A percentile compares a stretch with the other conserved stretches of the same genome.
Conservation (phyloP, 345 rosid genomes). For the Sisymbrium irio region DNA sequence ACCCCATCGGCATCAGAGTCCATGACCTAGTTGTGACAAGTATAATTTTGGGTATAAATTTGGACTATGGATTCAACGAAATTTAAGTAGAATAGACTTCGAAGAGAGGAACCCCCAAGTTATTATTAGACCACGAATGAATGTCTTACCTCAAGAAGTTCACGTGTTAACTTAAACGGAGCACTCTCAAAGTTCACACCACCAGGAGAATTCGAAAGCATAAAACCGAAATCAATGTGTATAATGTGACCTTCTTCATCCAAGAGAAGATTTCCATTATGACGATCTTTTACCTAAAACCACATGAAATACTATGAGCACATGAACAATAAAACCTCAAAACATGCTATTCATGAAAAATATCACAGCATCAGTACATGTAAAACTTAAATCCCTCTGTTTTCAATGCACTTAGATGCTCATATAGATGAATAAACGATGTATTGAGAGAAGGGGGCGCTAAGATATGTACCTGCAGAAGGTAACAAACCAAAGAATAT, state of each 20-base stretch:
- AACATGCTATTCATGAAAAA: not conserved
- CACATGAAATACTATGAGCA: slow-evolving; percentile 1
- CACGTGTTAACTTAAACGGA: slow-evolving; percentile 97
- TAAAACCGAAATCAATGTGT: slow-evolving; percentile 98
- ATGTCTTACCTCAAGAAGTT: slow-evolving; percentile 84
- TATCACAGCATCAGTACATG: not conserved
- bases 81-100: slow-evolving; percentile 4
- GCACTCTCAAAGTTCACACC: slow-evolving; percentile 99
- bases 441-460: not conserved
- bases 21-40: slow-evolving; percentile 66
- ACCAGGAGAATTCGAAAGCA: slow-evolving; percentile 99
- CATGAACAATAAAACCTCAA: not conserved
- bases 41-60: not conserved
- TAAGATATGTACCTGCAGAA: slow-evolving; percentile 66
- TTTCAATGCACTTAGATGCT: not conserved
- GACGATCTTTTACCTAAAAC: slow-evolving; percentile 86
- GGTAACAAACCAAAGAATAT: slow-evolving; percentile 96
- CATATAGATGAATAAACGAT: slow-evolving; percentile 4
- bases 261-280: slow-evolving; percentile 90
- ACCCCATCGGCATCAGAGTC: slow-evolving; percentile 99
- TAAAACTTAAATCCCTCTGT: not conserved
- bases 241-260: slow-evolving; percentile 99
- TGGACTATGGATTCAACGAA: slow-evolving; percentile 1
- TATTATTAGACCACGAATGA: not conserved
- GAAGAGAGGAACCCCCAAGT: not conserved